Conservation (phyloP, 1,284 basidiomycete genomes). For the Porodaedalea pini region DNA sequence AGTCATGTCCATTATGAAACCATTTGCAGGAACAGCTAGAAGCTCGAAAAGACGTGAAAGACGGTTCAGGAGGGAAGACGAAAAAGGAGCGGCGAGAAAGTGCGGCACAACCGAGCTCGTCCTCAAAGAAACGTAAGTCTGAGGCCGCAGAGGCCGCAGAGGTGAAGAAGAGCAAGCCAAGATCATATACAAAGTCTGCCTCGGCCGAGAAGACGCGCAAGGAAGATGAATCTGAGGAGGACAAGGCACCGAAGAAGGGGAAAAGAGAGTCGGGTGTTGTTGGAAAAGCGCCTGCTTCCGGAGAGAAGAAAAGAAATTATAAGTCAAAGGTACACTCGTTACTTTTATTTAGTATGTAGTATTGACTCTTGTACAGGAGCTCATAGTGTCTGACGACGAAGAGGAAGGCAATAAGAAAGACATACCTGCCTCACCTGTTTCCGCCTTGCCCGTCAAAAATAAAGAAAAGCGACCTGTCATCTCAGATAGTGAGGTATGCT, state of each 20-base stretch:
- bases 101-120: not conserved
- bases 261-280: not conserved
- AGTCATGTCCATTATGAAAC: too few species aligned
- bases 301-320: slow-evolving; percentile 22
- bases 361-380: not conserved
- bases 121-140: slow-evolving; percentile 2
- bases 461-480: slow-evolving; percentile 14
- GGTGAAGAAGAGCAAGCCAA: slow-evolving; percentile 17
- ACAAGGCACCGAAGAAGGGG: slow-evolving; percentile 17
- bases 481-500: slow-evolving; percentile 9
- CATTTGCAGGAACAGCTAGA: not conserved
- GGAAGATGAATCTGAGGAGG: slow-evolving; percentile 1
- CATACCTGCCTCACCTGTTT: slow-evolving; percentile 20
- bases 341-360: not conserved
- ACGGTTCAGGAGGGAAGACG: not conserved
- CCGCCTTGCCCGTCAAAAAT: slow-evolving; percentile 16
- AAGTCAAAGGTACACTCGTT: slow-evolving; percentile 9
- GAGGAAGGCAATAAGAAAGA: not conserved
- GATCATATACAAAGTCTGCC: not conserved
- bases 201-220: not conserved
- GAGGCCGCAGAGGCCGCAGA: not conserved
- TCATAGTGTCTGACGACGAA: slow-evolving; percentile 10
- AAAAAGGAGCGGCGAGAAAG: not conserved
- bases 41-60: not conserved
- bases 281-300: not conserved